These are phyloP conservation scores for Backusella westeae DNA, from an alignment of 192 early-diverging fungal species.

Conservation along the genomic window DNA sequence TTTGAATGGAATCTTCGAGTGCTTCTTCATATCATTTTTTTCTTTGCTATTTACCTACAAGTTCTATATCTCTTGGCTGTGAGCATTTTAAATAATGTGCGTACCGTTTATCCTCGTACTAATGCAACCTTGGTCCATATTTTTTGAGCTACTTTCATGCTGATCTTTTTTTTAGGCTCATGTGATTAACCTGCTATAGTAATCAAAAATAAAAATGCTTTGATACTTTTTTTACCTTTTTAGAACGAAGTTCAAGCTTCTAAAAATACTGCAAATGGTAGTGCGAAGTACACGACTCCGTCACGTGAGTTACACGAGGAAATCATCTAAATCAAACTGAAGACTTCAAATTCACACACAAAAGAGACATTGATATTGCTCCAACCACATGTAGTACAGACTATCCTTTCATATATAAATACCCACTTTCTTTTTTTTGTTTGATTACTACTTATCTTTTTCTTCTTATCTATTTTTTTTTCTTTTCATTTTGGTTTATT, in stretches of 20 bases:
- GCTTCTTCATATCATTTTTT: no score
- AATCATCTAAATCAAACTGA: background rate
- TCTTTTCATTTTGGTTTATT: background rate
- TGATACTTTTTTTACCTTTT: background rate
- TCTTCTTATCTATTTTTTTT: background rate
- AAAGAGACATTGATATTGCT: background rate
- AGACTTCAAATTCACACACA: background rate
- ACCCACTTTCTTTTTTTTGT: background rate
- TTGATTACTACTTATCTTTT: background rate
- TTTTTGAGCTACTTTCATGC: background rate
- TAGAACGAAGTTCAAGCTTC: background rate
- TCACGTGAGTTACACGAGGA: background rate
- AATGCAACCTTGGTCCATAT: background rate
- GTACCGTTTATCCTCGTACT: constrained; percentile 2
- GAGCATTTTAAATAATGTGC: background rate
- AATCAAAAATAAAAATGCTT: background rate
- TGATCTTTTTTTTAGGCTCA: background rate
- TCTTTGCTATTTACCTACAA: no score
- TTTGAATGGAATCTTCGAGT: no score
- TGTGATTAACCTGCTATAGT: background rate
- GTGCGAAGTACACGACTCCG: background rate
- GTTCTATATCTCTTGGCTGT: no score
- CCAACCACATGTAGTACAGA: background rate
- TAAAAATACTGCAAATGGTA: background rate
- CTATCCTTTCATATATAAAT: background rate